Conservation (phyloP, 441 rosid genomes). For the Adansonia gregorii region DNA sequence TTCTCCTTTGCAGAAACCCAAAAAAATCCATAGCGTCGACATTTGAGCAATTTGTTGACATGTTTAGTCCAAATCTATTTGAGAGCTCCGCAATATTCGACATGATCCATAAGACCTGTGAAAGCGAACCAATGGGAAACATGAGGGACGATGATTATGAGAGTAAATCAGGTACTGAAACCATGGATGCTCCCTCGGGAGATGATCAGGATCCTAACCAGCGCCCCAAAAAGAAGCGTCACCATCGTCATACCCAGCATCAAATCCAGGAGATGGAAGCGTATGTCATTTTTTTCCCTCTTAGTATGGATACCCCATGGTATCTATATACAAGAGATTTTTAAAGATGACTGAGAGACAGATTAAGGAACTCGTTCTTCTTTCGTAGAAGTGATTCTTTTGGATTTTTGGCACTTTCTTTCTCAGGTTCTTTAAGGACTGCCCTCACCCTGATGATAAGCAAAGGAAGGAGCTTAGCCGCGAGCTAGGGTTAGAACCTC, state of each 20-base stretch:
- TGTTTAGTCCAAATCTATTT: conserved; percentile 79
- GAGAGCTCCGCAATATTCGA: conserved; percentile 72
- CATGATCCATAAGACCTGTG: conserved; percentile 65
- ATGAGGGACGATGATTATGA: conserved; percentile 79
- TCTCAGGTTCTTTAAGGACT: conserved; percentile 83
- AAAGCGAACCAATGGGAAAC: conserved; percentile 58
- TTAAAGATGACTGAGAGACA: neutral
- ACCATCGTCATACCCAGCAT: conserved; percentile 92
- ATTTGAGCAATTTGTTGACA: conserved; percentile 34
- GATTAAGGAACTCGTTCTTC: neutral
- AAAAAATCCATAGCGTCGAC: neutral
- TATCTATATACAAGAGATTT: neutral
- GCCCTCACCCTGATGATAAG: conserved; percentile 98
- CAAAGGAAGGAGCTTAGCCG: conserved; percentile 90
- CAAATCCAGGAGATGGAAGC: conserved; percentile 96
- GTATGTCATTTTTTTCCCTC: conserved; percentile 44
- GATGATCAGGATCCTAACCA: conserved; percentile 88
- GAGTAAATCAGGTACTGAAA: conserved; percentile 80
- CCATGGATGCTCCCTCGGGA: conserved; percentile 47
- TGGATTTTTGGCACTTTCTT: neutral
- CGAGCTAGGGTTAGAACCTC: conserved; percentile 78
- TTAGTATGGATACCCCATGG: neutral
- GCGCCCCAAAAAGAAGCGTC: conserved; percentile 84
- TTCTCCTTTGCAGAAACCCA: neutral
- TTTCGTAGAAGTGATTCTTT: neutral